Percentiles rank a stretch among this genome's conserved stretches.
These are phyloP conservation scores for Dactylellina parvicollis DNA, from an alignment of 2,329 filamentous ascomycete genomes.

Conservation along the genomic window DNA sequence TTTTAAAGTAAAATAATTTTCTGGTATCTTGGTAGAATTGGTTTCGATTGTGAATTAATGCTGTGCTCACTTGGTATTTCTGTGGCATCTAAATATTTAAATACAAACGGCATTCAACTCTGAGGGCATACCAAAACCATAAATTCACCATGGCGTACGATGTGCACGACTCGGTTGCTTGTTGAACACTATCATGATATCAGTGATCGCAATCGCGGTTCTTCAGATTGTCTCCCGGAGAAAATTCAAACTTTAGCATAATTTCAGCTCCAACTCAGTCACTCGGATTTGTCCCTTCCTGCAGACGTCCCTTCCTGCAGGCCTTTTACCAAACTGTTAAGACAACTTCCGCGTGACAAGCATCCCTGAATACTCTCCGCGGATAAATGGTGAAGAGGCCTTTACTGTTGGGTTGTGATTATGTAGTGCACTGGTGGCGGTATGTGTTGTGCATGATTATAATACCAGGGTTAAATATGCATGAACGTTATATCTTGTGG, in stretches of 20 bases:
- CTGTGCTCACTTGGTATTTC: constrained; percentile 3
- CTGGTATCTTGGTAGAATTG: constrained; percentile 6
- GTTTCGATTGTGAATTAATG: neutral
- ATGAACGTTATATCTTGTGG: constrained; percentile 3
- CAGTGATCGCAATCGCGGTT: neutral
- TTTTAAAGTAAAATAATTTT: constrained; percentile 4
- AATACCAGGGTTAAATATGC: constrained; percentile 3
- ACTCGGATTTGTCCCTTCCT: neutral
- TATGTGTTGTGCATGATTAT: constrained; percentile 1
- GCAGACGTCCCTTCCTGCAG: too few species aligned
- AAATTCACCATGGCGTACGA: constrained; percentile 3
- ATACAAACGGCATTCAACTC: constrained; percentile 1
- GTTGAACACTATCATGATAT: constrained; percentile 8
- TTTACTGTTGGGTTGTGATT: neutral
- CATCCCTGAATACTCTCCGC: constrained; percentile 2
- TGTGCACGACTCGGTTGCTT: neutral
- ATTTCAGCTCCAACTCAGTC: neutral
- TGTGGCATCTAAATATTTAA: constrained; percentile 1
- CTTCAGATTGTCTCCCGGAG: neutral
- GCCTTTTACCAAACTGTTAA: neutral
- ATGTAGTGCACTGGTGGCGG: neutral
- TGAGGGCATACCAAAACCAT: constrained; percentile 4
- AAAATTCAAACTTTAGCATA: constrained; percentile 6
- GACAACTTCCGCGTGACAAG: neutral
- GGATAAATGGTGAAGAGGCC: constrained; percentile 2